Conservation (phyloP, 1,284 basidiomycete genomes). For the Rugosomyces carneus region DNA sequence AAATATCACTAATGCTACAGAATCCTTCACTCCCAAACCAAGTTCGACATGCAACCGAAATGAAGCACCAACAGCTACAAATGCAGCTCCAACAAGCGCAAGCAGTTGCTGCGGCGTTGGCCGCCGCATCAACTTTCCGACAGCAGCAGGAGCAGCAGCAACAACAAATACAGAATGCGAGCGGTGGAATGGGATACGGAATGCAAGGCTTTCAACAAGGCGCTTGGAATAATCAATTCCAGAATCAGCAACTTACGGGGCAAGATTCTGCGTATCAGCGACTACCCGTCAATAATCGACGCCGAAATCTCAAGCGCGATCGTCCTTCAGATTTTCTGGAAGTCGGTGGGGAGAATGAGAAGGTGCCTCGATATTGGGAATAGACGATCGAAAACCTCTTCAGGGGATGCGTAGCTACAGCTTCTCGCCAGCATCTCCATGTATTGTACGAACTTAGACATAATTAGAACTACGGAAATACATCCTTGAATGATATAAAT, state of each 20-base stretch:
- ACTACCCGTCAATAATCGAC: conserved; percentile 69
- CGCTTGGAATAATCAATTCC: conserved; percentile 45
- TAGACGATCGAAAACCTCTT: no score
- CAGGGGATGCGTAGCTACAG: no score
- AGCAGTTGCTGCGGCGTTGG: conserved; percentile 55
- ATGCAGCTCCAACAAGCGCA: conserved; percentile 74
- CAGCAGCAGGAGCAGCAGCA: conserved; percentile 30
- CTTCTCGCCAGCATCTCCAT: background rate
- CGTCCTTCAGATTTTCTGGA: conserved; percentile 79
- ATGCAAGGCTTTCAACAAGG: conserved; percentile 33
- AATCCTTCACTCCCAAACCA: conserved; percentile 63
- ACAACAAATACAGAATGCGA: conserved; percentile 29
- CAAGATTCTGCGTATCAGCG: conserved; percentile 82
- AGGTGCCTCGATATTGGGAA: conserved; percentile 73
- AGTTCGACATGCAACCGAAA: conserved; percentile 71
- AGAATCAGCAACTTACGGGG: conserved; percentile 55
- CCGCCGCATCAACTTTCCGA: conserved; percentile 42
- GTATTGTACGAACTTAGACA: background rate
- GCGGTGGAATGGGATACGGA: conserved; percentile 31
- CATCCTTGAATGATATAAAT: background rate
- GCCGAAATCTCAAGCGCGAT: conserved; percentile 71
- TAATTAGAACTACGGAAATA: conserved; percentile 4
- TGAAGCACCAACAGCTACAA: conserved; percentile 71
- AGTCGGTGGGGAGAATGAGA: conserved; percentile 58
- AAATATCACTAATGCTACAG: conserved; percentile 70